A percentile compares a stretch with the other conserved stretches of the same genome.
Evolutionary conservation across 176 grass and related monocot genomes (phyloP).

Genomic region (Microstegium vimineum): DNA sequence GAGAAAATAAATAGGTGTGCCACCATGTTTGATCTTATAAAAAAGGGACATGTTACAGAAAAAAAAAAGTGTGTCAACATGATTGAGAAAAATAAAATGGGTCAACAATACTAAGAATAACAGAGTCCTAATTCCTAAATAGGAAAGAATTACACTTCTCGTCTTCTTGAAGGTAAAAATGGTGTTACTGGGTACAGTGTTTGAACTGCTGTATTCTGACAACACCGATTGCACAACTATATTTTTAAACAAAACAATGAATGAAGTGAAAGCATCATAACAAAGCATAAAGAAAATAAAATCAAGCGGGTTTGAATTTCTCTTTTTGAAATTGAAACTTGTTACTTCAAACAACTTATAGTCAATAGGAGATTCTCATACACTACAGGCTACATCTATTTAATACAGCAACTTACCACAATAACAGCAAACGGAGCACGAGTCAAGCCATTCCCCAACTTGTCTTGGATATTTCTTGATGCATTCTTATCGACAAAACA

Average conservation of each 20-base stretch:
- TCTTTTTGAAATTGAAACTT: slow-evolving; percentile 4
- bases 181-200: background rate
- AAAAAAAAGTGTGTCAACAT: background rate
- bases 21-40: background rate
- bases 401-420: slow-evolving; percentile 61
- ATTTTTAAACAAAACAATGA: background rate
- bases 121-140: slow-evolving; percentile 17
- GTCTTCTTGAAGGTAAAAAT: background rate
- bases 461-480: slow-evolving; percentile 63
- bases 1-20: background rate
- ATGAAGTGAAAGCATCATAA: slow-evolving; percentile 6
- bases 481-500: slow-evolving; percentile 76
- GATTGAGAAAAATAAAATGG: background rate
- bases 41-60: background rate
- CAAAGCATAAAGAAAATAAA: background rate
- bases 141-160: background rate
- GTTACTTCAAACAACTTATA: slow-evolving; percentile 8
- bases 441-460: slow-evolving; percentile 93
- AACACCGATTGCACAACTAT: background rate
- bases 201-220: background rate
- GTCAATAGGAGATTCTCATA: background rate
- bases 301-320: background rate
- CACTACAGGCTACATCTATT: background rate
- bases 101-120: slow-evolving; percentile 11
- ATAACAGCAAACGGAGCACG: slow-evolving; percentile 82